Percentiles rank a stretch among this genome's conserved stretches.
Evolutionary conservation across 2,329 filamentous ascomycete genomes (phyloP).

Genomic region (Arthrobotrys iridis): DNA sequence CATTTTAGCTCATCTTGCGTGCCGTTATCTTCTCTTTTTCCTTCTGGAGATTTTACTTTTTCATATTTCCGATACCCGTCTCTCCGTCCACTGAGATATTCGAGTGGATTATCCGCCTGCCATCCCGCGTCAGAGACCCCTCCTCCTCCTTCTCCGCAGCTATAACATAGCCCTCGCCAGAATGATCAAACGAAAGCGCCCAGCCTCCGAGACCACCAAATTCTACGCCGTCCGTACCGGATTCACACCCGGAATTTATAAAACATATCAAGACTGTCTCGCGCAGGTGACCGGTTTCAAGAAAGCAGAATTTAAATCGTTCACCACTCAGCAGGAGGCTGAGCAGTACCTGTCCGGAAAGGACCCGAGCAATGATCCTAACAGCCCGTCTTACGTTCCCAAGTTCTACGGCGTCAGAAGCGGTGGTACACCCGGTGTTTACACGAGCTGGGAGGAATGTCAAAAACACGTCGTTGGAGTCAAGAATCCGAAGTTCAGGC

Average conservation of each 20-base stretch:
- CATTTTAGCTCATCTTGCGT: neutral
- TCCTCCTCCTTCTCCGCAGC: constrained; percentile 30
- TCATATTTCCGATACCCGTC: neutral
- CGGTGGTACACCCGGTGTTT: constrained; percentile 71
- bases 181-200: constrained; percentile 54
- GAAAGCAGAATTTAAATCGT: constrained; percentile 59
- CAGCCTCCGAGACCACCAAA: constrained; percentile 61
- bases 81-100: constrained; percentile 39
- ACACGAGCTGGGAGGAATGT: constrained; percentile 71
- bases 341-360: constrained; percentile 57
- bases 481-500: constrained; percentile 70
- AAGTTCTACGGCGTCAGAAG: constrained; percentile 73
- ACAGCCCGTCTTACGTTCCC: constrained; percentile 56
- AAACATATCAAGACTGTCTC: constrained; percentile 71
- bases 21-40: neutral
- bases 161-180: constrained; percentile 33
- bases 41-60: neutral
- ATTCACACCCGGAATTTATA: constrained; percentile 71
- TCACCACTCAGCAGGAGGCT: constrained; percentile 57
- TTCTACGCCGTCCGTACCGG: constrained; percentile 73
- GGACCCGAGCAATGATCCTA: constrained; percentile 58
- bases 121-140: constrained; percentile 36
- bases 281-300: constrained; percentile 71
- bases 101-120: constrained; percentile 21
- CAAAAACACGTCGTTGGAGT: constrained; percentile 71